Conservation (phyloP, 2,329 filamentous ascomycete species). For the Claviceps lovelessii region DNA sequence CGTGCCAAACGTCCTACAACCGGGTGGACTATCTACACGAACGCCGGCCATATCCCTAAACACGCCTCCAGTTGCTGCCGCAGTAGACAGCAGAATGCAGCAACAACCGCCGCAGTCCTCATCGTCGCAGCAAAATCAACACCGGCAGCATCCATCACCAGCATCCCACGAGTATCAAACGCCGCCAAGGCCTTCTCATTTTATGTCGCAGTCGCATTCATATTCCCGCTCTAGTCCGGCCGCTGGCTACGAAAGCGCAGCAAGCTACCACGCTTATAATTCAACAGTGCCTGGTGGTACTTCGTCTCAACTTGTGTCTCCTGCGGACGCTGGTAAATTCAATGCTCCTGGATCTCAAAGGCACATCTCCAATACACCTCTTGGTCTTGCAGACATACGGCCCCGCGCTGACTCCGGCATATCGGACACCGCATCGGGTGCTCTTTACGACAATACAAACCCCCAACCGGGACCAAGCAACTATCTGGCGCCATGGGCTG, state of each 20-base stretch:
- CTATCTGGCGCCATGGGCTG: slow-evolving; percentile 84
- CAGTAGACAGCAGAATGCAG: slow-evolving; percentile 29
- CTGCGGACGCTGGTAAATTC: slow-evolving; percentile 39
- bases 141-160: slow-evolving; percentile 16
- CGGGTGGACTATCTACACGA: slow-evolving; percentile 31
- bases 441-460: slow-evolving; percentile 51
- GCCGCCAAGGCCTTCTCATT: slow-evolving; percentile 52
- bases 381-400: slow-evolving; percentile 83
- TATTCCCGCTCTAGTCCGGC: slow-evolving; percentile 80
- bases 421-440: slow-evolving; percentile 53
- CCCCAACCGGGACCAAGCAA: slow-evolving; percentile 66
- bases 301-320: slow-evolving; percentile 51
- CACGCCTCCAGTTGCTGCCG: slow-evolving; percentile 31
- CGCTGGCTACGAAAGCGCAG: slow-evolving; percentile 39
- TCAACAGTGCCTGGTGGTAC: slow-evolving; percentile 50
- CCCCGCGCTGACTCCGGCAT: slow-evolving; percentile 72
- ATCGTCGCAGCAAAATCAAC: slow-evolving; percentile 21
- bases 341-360: slow-evolving; percentile 43
- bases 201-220: slow-evolving; percentile 54
- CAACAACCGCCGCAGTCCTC: slow-evolving; percentile 17
- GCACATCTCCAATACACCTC: slow-evolving; percentile 64
- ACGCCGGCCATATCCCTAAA: slow-evolving; percentile 25
- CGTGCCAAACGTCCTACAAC: slow-evolving; percentile 46
- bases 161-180: slow-evolving; percentile 44
- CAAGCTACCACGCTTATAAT: slow-evolving; percentile 41